Conservation (phyloP, 805 yeast genomes). For the Alloascoidea africana region DNA sequence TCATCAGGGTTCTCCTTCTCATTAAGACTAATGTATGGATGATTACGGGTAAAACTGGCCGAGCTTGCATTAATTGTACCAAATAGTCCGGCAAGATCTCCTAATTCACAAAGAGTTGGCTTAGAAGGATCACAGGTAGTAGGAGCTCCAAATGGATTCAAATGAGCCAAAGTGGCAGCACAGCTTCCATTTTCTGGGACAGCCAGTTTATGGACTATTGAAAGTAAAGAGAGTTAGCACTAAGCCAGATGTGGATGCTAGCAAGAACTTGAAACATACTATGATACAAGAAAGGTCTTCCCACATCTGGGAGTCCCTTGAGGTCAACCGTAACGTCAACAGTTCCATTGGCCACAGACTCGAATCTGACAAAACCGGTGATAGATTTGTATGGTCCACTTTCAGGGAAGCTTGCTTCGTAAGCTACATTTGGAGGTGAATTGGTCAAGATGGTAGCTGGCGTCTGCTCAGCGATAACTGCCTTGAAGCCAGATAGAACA, state of each 20-base stretch:
- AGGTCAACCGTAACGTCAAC: constrained; percentile 57
- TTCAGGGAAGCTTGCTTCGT: constrained; percentile 44
- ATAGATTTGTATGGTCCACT: constrained; percentile 21
- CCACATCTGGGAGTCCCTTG: constrained; percentile 49
- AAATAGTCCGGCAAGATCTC: constrained; percentile 68
- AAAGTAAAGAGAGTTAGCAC: neutral
- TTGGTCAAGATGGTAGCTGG: neutral
- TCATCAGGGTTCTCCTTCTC: neutral
- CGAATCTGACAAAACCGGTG: constrained; percentile 42
- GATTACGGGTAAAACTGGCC: constrained; percentile 42
- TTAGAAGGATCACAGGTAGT: constrained; percentile 31
- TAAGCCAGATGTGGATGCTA: neutral
- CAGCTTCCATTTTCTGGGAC: constrained; percentile 38
- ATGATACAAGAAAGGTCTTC: constrained; percentile 59
- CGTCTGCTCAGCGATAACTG: too few species aligned
- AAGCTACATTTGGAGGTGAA: constrained; percentile 30
- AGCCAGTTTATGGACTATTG: constrained; percentile 33
- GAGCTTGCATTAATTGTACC: constrained; percentile 60
- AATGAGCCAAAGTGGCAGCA: constrained; percentile 37
- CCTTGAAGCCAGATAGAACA: too few species aligned
- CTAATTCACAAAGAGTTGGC: constrained; percentile 52
- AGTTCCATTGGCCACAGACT: constrained; percentile 32
- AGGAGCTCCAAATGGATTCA: constrained; percentile 49
- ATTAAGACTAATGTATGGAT: constrained; percentile 33
- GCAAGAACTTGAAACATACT: constrained; percentile 9